Evolutionary conservation across 331 rosid genomes (phyloP), one percentile per base, ranked within the genome.

Genomic region (Dryas integrifolia): DNA sequence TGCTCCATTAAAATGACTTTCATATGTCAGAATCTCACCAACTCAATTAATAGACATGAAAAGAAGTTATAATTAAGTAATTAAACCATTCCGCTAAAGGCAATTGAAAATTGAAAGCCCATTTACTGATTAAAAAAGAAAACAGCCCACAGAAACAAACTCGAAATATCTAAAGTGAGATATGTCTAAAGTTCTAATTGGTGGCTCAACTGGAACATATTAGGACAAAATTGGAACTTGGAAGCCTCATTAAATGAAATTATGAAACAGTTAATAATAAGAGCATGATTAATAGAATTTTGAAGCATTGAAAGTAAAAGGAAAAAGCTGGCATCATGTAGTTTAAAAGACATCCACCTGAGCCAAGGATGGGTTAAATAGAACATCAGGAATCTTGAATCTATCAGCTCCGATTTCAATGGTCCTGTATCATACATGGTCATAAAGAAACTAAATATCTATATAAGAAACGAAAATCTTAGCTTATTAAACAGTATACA

Each of bases 341-440:
- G 6, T 73, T 77, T 30, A 70, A 74, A 70, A 57, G 44, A 70
- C 53, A 64, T 85, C 73, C 76, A 92, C 99, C 98, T 88, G 93
- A 67, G 61, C 96, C 65, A 95, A 75, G 53, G 92, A 86, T 14
- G 98, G 98, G 75, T 90, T 95, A 82, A 95, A 95, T 65, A 95
- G 89, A 77, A 95, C 82, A 81, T 95, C 99, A 30, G 99, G 99
- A 75, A 87, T 88, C 91, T 95, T 95, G 88, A 95, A 95, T 85
- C 98, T 89, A 83, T 92, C 99, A 18, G 99, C 79, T 73, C 99
- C 99, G 40, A 95, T 90, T 82, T 95, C 99, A 82, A 95, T 88
- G 52, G 98, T 95, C 88, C 99, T 95, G 80, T 5, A 9, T 69
- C 6, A 80, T 14, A 64, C 53, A 82, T 52, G 21, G 35, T 55